Percentiles rank a stretch among this genome's conserved stretches.
Evolutionary conservation across 148 eudicot species (phyloP).

Genomic region (Spergularia marina): DNA sequence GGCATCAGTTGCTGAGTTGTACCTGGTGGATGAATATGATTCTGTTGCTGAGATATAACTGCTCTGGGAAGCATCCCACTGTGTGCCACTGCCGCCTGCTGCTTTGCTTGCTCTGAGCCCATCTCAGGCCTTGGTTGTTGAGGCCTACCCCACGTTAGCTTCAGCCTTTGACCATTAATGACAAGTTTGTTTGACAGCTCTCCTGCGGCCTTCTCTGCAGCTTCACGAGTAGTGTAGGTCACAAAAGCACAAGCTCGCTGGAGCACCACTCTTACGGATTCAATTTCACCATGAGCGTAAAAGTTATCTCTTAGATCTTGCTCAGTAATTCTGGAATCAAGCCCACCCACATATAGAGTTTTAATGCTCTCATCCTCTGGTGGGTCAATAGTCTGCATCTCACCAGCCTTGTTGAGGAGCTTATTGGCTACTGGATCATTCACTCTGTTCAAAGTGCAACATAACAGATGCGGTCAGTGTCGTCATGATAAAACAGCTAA

Average conservation of each 20-base stretch:
- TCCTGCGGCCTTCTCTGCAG: constrained; percentile 94
- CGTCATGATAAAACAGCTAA: background rate
- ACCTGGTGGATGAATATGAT: constrained; percentile 66
- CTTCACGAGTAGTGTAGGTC: constrained; percentile 92
- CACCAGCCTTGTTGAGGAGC: constrained; percentile 91
- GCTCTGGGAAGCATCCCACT: constrained; percentile 92
- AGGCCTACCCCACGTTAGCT: constrained; percentile 95
- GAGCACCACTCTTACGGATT: constrained; percentile 78
- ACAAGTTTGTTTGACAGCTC: constrained; percentile 94
- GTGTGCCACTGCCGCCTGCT: constrained; percentile 63
- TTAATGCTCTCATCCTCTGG: constrained; percentile 93
- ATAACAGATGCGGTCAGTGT: constrained; percentile 7
- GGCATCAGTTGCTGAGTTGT: constrained; percentile 46
- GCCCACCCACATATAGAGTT: constrained; percentile 91
- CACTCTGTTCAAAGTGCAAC: constrained; percentile 45
- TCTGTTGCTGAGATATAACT: constrained; percentile 86
- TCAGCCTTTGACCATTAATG: constrained; percentile 77
- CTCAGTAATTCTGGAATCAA: constrained; percentile 75
- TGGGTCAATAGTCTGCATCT: constrained; percentile 82
- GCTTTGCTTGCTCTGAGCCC: constrained; percentile 48
- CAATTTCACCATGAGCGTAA: constrained; percentile 95
- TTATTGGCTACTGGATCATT: constrained; percentile 96
- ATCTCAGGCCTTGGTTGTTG: constrained; percentile 72
- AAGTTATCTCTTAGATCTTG: constrained; percentile 90
- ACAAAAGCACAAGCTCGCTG: constrained; percentile 93